phyloP scores from a whole-genome alignment of 192 early-diverging fungal species.

The Oehlia diaphana region DNA sequence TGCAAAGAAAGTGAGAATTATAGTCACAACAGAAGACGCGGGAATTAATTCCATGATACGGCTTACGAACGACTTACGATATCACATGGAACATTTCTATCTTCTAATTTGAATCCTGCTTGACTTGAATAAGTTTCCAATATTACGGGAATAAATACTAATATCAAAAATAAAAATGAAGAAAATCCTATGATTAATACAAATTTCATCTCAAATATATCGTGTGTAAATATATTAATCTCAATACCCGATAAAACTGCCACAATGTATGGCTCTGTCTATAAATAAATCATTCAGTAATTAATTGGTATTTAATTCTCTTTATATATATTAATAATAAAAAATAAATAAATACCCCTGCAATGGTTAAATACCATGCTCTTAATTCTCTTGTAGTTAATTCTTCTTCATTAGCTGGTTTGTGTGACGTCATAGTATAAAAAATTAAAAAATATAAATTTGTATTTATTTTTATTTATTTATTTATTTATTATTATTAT shows the following conservation, averaged over 20 bases:
- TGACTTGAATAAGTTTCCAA: slow-evolving; percentile 4
- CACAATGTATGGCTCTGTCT: neutral
- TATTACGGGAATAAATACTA: slow-evolving; percentile 2
- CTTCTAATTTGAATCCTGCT: neutral
- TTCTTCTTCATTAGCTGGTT: neutral
- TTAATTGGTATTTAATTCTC: neutral
- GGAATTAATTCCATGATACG: too few relatives aligned
- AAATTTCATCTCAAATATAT: neutral
- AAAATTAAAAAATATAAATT: too few relatives aligned
- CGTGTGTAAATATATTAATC: neutral
- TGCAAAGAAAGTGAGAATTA: neutral
- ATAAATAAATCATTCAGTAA: neutral
- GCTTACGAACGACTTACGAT: neutral
- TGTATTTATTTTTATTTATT: too few relatives aligned
- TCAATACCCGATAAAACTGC: neutral
- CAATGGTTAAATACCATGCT: neutral
- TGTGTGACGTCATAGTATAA: too few relatives aligned
- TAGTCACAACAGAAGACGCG: too few relatives aligned
- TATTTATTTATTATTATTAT: too few relatives aligned
- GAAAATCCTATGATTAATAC: neutral
- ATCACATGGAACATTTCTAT: neutral
- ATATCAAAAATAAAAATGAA: neutral
- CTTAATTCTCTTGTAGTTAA: neutral
- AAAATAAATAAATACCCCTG: neutral
- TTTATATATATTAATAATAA: neutral